Evolutionary conservation across 208 protist species (phyloP).

Genomic region (Porcisia deanei): DNA sequence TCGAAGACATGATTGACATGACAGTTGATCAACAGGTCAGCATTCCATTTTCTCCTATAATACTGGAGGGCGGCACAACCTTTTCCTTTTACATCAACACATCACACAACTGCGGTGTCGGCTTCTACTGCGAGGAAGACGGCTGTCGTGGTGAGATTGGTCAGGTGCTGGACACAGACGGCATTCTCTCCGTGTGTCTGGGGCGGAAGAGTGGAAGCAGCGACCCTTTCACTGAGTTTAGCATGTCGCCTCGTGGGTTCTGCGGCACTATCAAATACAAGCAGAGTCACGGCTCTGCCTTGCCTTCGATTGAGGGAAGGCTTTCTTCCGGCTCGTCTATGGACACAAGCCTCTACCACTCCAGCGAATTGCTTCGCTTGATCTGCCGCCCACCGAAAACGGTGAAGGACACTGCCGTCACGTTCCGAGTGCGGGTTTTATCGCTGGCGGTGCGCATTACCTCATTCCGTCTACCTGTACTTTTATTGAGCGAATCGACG

Average conservation of each 20-base stretch:
- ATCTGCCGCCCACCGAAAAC: slow-evolving; percentile 30
- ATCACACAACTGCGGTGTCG: slow-evolving; percentile 88
- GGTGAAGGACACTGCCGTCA: slow-evolving; percentile 21
- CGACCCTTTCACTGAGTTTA: slow-evolving; percentile 71
- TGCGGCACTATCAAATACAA: slow-evolving; percentile 88
- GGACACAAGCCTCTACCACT: slow-evolving; percentile 26
- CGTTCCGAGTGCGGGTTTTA: slow-evolving; percentile 24
- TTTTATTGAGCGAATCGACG: slow-evolving; percentile 22
- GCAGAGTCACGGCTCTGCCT: slow-evolving; percentile 58
- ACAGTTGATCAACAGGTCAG: slow-evolving; percentile 58
- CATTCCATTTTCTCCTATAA: slow-evolving; percentile 60
- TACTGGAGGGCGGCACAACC: slow-evolving; percentile 58
- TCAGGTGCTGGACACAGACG: slow-evolving; percentile 79
- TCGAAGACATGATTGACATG: slow-evolving; percentile 80
- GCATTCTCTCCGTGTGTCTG: slow-evolving; percentile 70
- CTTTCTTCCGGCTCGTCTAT: slow-evolving; percentile 5
- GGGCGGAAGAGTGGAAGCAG: slow-evolving; percentile 81
- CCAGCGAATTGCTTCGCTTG: slow-evolving; percentile 31
- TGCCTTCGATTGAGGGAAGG: slow-evolving; percentile 55
- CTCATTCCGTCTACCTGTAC: slow-evolving; percentile 25
- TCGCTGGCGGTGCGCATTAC: slow-evolving; percentile 30
- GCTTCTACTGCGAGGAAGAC: slow-evolving; percentile 85
- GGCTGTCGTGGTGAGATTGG: slow-evolving; percentile 75
- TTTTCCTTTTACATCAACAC: slow-evolving; percentile 92
- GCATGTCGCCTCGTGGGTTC: slow-evolving; percentile 70